Percentiles rank a stretch among this genome's conserved stretches.
These are phyloP conservation scores for Camillea tinctor DNA, from an alignment of 2,329 filamentous ascomycete species.

Conservation along the genomic window DNA sequence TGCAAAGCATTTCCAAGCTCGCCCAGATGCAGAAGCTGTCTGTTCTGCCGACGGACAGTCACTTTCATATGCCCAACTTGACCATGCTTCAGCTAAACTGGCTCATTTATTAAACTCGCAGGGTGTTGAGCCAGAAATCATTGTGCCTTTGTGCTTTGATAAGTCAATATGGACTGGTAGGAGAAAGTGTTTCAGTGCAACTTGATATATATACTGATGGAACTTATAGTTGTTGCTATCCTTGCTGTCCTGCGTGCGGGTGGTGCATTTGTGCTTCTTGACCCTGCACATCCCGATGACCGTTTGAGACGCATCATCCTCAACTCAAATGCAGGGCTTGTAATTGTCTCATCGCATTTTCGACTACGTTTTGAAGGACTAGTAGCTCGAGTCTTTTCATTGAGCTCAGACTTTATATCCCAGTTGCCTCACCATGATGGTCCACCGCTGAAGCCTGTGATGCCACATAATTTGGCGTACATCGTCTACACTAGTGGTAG, in stretches of 20 bases:
- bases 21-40: constrained; percentile 1
- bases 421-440: background rate
- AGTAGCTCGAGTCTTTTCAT: background rate
- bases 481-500: constrained; percentile 51
- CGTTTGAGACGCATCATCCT: constrained; percentile 14
- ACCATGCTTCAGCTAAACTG: constrained; percentile 17
- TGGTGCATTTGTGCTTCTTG: constrained; percentile 29
- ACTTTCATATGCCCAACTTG: constrained; percentile 22
- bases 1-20: background rate
- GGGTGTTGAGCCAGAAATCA: constrained; percentile 3
- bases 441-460: background rate
- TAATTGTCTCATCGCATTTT: constrained; percentile 1
- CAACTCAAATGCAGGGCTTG: constrained; percentile 8
- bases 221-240: constrained; percentile 13
- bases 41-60: constrained; percentile 8
- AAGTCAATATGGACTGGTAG: constrained; percentile 13
- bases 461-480: constrained; percentile 15
- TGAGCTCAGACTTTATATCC: background rate
- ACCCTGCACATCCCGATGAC: constrained; percentile 22
- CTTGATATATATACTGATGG: background rate
- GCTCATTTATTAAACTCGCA: background rate
- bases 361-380: background rate
- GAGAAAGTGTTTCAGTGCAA: background rate
- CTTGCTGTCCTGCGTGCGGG: constrained; percentile 29
- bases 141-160: constrained; percentile 13